phyloP scores from a whole-genome alignment of 1,284 basidiomycete genomes.

The Cryptococcus sp. region DNA sequence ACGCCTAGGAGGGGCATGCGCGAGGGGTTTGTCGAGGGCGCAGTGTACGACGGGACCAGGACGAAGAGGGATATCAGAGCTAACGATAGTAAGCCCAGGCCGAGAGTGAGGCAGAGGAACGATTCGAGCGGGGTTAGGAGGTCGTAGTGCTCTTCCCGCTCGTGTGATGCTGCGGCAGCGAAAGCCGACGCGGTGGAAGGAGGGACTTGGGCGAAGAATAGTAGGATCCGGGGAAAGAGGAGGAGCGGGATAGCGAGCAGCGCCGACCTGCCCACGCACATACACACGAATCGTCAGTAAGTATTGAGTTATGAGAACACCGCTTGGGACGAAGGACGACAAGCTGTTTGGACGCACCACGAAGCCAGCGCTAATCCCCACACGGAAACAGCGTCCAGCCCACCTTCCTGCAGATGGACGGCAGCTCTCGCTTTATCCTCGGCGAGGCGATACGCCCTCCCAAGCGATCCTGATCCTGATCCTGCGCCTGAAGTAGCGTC shows the following conservation, averaged over 20 bases:
- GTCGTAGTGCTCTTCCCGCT: conserved; percentile 44
- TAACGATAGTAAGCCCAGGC: conserved; percentile 41
- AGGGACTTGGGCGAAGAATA: conserved; percentile 49
- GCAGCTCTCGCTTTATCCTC: conserved; percentile 47
- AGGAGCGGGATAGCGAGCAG: conserved; percentile 45
- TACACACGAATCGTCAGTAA: not conserved
- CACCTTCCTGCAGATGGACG: conserved; percentile 42
- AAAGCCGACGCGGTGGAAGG: conserved; percentile 16
- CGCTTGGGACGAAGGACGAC: not conserved
- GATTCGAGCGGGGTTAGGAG: conserved; percentile 46
- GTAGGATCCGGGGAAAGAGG: conserved; percentile 50
- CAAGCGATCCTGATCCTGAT: conserved; percentile 21
- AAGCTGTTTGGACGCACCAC: conserved; percentile 35
- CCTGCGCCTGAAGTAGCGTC: not conserved
- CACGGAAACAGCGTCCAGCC: conserved; percentile 36
- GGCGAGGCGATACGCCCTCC: conserved; percentile 35
- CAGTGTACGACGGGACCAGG: conserved; percentile 38
- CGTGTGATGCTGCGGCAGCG: conserved; percentile 11
- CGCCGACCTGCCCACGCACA: conserved; percentile 36
- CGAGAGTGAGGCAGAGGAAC: conserved; percentile 40
- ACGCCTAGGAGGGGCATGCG: conserved; percentile 39
- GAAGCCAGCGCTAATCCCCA: conserved; percentile 38
- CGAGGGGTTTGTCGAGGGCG: conserved; percentile 27
- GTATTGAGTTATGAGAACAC: not conserved
- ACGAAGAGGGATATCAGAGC: conserved; percentile 42